Conservation (phyloP, 208 protist genomes). For the Tetramitus jugosus region DNA sequence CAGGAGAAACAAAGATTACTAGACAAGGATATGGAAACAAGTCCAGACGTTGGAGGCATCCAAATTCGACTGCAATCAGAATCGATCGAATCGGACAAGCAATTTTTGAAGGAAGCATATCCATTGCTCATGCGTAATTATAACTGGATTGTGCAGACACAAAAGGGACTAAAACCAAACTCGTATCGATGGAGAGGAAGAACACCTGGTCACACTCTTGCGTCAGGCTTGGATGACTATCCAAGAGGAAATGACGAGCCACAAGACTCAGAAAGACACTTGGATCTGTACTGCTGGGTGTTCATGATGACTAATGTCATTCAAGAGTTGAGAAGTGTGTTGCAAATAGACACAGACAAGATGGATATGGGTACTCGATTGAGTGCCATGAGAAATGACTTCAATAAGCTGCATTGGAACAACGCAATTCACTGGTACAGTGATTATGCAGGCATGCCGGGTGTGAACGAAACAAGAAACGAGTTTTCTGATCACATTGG, state of each 20-base stretch:
- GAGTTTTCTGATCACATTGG: conserved; percentile 40
- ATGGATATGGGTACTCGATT: not conserved
- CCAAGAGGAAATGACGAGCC: conserved; percentile 39
- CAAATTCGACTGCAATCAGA: not conserved
- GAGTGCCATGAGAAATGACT: not conserved
- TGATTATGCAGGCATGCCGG: conserved; percentile 33
- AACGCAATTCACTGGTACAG: conserved; percentile 18
- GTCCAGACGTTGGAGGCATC: not conserved
- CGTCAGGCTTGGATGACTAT: conserved; percentile 69
- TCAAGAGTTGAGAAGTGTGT: not conserved
- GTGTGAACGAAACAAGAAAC: not conserved
- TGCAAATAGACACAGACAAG: not conserved
- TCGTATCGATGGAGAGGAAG: conserved; percentile 55
- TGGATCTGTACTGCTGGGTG: conserved; percentile 66
- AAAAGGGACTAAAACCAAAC: conserved; percentile 27
- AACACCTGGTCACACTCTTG: conserved; percentile 49
- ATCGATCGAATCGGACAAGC: not conserved
- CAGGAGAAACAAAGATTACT: no score
- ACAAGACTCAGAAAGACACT: conserved; percentile 43
- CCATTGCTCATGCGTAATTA: conserved; percentile 32
- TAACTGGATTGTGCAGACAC: conserved; percentile 43
- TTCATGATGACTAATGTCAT: conserved; percentile 32
- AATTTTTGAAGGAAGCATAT: conserved; percentile 33
- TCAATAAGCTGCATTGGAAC: conserved; percentile 39
- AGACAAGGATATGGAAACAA: not conserved